phyloP scores from a whole-genome alignment of 805 yeast genomes.

The Blastobotrys americana region DNA sequence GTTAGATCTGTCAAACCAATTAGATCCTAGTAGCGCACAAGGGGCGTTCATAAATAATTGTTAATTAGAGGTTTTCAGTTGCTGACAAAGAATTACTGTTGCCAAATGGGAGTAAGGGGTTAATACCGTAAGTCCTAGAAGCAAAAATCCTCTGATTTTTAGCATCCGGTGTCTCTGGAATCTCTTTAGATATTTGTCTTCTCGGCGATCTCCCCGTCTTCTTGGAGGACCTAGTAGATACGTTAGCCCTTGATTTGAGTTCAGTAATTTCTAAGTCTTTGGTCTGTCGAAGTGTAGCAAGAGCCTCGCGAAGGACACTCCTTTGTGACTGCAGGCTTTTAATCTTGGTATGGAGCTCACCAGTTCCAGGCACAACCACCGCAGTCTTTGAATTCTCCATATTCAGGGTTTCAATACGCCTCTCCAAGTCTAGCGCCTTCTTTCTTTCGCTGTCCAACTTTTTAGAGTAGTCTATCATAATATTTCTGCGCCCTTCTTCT shows the following conservation, averaged over 20 bases:
- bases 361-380: background rate
- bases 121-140: background rate
- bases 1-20: too few species aligned
- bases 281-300: conserved; percentile 16
- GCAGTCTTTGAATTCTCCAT: background rate
- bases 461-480: conserved; percentile 19
- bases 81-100: too few species aligned
- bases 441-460: conserved; percentile 20
- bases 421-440: conserved; percentile 15
- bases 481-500: conserved; percentile 16
- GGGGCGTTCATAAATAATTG: too few species aligned
- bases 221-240: background rate
- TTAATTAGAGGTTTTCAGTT: too few species aligned
- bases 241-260: conserved; percentile 3
- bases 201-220: too few species aligned
- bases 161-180: background rate
- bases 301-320: conserved; percentile 19
- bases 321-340: conserved; percentile 19
- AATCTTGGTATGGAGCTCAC: conserved; percentile 9
- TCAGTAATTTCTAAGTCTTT: conserved; percentile 20
- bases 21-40: too few species aligned
- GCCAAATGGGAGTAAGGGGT: conserved; percentile 3
- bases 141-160: background rate
- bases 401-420: conserved; percentile 11
- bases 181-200: too few species aligned